These are phyloP conservation scores for Gyrodon lividus DNA, from an alignment of 768 basidiomycete species.

Conservation along the genomic window DNA sequence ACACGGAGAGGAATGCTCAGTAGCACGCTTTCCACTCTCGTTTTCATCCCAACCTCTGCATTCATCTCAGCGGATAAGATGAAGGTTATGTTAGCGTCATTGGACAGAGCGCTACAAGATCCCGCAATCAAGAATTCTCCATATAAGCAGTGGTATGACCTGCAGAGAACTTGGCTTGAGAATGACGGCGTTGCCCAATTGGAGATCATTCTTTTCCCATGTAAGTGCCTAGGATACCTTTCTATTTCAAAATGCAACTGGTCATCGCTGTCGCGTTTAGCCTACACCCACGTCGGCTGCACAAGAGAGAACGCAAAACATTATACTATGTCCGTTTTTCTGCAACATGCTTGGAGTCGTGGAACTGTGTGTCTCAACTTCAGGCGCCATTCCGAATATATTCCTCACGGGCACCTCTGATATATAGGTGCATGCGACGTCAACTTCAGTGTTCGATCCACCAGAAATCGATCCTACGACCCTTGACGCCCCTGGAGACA, in stretches of 20 bases:
- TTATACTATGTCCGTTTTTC: conserved; percentile 6
- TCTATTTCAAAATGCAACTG: no score
- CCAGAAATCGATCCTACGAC: conserved; percentile 15
- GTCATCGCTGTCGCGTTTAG: not conserved
- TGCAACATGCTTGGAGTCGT: conserved; percentile 18
- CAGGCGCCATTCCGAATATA: not conserved
- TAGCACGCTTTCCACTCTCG: conserved; percentile 16
- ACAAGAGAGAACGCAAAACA: conserved; percentile 12
- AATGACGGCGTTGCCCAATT: conserved; percentile 16
- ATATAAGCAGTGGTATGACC: conserved; percentile 10
- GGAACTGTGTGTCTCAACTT: conserved; percentile 5
- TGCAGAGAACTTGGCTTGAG: conserved; percentile 17
- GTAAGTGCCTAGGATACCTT: conserved; percentile 3
- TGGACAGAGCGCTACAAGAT: conserved; percentile 6
- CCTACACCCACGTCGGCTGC: conserved; percentile 10
- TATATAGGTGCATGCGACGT: conserved; percentile 12
- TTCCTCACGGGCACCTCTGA: not conserved
- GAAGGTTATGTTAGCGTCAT: conserved; percentile 3
- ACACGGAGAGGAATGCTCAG: conserved; percentile 11
- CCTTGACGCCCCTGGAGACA: conserved; percentile 12
- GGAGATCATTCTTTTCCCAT: conserved; percentile 16
- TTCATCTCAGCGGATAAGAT: conserved; percentile 15
- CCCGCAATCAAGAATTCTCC: conserved; percentile 13
- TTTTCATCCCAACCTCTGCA: conserved; percentile 10
- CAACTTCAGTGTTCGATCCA: conserved; percentile 14